Evolutionary conservation across 768 basidiomycete genomes (phyloP).

Genomic region (Boletus tylopilopsis): DNA sequence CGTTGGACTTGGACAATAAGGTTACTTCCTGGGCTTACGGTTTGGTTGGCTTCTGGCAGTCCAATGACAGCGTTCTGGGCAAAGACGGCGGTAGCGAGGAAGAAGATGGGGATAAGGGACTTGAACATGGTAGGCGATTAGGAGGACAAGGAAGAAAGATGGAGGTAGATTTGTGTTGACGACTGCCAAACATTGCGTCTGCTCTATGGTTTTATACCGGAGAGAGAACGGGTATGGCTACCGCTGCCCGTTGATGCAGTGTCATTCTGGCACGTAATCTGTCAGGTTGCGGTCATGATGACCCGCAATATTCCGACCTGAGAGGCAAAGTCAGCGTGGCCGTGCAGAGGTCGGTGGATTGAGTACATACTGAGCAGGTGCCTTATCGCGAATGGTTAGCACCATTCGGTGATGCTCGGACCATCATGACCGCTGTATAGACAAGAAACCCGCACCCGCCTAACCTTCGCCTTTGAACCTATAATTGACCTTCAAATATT

Average conservation of each 20-base stretch:
- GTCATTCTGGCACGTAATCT: background rate
- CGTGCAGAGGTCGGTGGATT: background rate
- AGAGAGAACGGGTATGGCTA: background rate
- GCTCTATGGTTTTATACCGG: constrained; percentile 7
- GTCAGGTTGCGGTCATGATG: background rate
- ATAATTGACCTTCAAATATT: too few species aligned
- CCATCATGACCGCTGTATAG: too few species aligned
- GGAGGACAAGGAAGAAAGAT: too few species aligned
- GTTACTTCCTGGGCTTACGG: constrained; percentile 35
- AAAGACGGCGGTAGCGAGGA: constrained; percentile 28
- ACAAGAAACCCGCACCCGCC: too few species aligned
- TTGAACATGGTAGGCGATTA: background rate
- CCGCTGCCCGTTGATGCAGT: background rate
- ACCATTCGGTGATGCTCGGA: background rate
- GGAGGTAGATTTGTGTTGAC: too few species aligned
- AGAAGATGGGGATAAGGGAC: background rate
- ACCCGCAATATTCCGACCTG: background rate
- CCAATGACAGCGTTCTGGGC: constrained; percentile 43
- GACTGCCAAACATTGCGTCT: too few species aligned
- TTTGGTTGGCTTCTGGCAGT: constrained; percentile 28
- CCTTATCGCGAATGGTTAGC: background rate
- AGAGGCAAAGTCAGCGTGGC: background rate
- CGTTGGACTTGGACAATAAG: constrained; percentile 46
- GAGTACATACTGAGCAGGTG: background rate
- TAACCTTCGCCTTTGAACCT: too few species aligned